Percentiles rank a stretch among this genome's conserved stretches.
Conservation (phyloP, 306 rosid genomes). For the Hippophae gyantsensis region DNA sequence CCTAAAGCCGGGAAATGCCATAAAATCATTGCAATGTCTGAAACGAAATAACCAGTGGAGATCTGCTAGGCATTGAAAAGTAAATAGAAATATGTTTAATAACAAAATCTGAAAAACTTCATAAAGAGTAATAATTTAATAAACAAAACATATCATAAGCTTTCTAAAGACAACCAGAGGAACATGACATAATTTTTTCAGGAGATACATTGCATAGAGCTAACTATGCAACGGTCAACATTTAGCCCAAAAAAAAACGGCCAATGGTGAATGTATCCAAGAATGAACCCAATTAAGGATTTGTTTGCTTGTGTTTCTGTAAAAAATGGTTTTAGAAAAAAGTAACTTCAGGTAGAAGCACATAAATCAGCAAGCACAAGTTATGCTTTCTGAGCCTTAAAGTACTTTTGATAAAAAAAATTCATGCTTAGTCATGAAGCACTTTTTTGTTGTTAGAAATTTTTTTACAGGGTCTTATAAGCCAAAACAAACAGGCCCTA, state of each 20-base stretch:
- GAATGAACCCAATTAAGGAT: background rate
- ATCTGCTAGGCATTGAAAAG: slow-evolving; percentile 35
- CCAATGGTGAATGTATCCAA: background rate
- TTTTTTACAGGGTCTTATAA: background rate
- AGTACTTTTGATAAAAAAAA: too few species aligned
- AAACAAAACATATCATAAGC: too few species aligned
- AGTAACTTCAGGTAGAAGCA: too few species aligned
- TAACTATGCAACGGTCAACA: background rate
- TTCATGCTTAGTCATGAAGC: too few species aligned
- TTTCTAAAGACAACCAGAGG: background rate
- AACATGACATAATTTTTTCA: background rate
- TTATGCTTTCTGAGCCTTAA: too few species aligned
- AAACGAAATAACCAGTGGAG: slow-evolving; percentile 76
- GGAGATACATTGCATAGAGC: background rate
- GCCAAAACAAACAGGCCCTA: background rate
- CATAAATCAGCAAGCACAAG: background rate
- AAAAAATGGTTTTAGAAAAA: too few species aligned
- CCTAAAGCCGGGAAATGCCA: slow-evolving; percentile 86
- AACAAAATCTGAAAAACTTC: slow-evolving; percentile 7
- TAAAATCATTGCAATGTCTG: slow-evolving; percentile 72
- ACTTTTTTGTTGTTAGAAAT: too few species aligned
- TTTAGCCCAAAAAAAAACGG: too few species aligned
- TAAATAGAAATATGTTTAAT: background rate
- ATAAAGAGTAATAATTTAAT: background rate
- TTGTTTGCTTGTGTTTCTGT: too few species aligned